Evolutionary conservation across 805 yeast genomes (phyloP).

Genomic region (Candida tibetensis): DNA sequence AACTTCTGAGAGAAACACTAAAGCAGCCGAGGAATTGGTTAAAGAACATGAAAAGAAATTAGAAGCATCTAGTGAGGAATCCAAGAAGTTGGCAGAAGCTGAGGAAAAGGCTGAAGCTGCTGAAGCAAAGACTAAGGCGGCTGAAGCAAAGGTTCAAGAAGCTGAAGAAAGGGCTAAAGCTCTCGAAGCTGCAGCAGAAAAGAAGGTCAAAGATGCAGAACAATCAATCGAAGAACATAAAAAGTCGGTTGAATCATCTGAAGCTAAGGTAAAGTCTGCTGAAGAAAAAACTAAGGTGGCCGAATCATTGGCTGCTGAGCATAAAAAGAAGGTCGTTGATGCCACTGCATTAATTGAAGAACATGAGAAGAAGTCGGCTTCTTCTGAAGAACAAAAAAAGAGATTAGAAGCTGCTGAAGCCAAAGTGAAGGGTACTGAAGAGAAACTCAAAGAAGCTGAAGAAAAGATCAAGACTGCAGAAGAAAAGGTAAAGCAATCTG

Average conservation of each 20-base stretch:
- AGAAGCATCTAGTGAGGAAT: not conserved
- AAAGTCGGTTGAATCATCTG: not conserved
- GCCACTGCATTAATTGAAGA: slow-evolving; percentile 1
- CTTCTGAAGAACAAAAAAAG: not conserved
- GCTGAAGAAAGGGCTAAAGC: not conserved
- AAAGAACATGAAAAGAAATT: not conserved
- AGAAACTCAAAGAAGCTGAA: slow-evolving; percentile 8
- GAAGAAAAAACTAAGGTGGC: not conserved
- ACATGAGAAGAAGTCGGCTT: not conserved
- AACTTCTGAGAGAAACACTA: not conserved
- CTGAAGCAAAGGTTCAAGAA: not conserved
- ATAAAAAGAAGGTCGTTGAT: not conserved
- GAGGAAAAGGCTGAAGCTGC: not conserved
- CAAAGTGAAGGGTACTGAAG: not conserved
- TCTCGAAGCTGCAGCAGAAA: not conserved
- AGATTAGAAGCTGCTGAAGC: not conserved
- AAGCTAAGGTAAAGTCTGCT: not conserved
- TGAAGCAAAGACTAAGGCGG: slow-evolving; percentile 1
- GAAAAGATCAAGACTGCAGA: not conserved
- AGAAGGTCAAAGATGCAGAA: not conserved
- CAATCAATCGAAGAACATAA: not conserved
- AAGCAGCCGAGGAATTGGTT: slow-evolving; percentile 1
- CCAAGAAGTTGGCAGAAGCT: not conserved
- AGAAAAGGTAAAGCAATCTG: slow-evolving; percentile 5
- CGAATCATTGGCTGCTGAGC: not conserved